These are phyloP conservation scores for Fusarium sp. DNA, from an alignment of 2,329 filamentous ascomycete genomes.

Conservation along the genomic window DNA sequence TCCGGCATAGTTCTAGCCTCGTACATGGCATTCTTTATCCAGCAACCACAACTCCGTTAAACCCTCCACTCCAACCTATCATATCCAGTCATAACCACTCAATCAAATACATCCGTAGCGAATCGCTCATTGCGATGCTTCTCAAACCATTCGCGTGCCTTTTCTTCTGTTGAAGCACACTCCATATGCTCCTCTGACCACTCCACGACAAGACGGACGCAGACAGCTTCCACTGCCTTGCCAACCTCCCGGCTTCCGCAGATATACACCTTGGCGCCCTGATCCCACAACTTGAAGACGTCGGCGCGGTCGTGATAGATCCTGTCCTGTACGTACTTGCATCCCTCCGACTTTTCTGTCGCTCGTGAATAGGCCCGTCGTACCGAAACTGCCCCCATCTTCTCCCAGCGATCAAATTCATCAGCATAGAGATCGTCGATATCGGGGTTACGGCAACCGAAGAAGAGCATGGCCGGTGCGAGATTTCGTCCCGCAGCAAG, in stretches of 20 bases:
- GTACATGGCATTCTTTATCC: not conserved
- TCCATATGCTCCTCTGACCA: constrained; percentile 45
- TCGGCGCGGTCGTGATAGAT: constrained; percentile 52
- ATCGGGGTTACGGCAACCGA: constrained; percentile 68
- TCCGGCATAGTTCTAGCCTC: not conserved
- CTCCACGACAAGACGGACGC: constrained; percentile 49
- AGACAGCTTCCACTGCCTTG: constrained; percentile 58
- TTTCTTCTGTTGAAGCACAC: constrained; percentile 49
- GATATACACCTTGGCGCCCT: constrained; percentile 69
- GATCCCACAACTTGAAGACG: constrained; percentile 53
- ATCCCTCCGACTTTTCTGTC: constrained; percentile 58
- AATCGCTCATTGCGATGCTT: constrained; percentile 65
- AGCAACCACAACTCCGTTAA: not conserved
- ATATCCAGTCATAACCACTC: constrained; percentile 5
- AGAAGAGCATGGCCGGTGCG: constrained; percentile 73
- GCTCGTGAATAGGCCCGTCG: constrained; percentile 65
- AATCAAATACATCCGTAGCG: constrained; percentile 72
- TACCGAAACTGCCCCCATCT: constrained; percentile 61
- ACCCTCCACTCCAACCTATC: not conserved
- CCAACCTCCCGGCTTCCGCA: constrained; percentile 70
- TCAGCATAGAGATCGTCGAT: constrained; percentile 71
- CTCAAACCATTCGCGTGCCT: constrained; percentile 61
- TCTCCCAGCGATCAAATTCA: constrained; percentile 70
- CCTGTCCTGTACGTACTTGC: constrained; percentile 60
- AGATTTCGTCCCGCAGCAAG: constrained; percentile 62